These are phyloP conservation scores for Cryptosporidium viatorum DNA, from an alignment of 169 alveolate species.

Conservation along the genomic window DNA sequence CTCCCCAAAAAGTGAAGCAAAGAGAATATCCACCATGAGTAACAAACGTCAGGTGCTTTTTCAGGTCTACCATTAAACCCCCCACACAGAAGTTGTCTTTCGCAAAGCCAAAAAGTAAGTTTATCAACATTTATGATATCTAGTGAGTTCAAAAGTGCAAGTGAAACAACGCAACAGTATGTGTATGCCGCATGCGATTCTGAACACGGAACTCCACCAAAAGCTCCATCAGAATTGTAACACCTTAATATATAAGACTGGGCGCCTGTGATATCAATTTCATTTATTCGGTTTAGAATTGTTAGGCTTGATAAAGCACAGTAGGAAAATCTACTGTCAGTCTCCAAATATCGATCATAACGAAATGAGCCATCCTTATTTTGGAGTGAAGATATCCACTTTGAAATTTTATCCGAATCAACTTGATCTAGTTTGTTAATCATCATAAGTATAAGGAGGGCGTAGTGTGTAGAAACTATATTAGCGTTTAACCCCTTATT, in stretches of 20 bases:
- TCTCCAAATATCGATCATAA: slow-evolving; percentile 94
- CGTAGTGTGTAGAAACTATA: slow-evolving; percentile 89
- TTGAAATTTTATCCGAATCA: slow-evolving; percentile 83
- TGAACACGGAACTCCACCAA: slow-evolving; percentile 94
- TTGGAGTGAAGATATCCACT: slow-evolving; percentile 87
- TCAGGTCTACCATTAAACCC: slow-evolving; percentile 98
- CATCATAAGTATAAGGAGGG: slow-evolving; percentile 85
- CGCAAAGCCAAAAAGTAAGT: slow-evolving; percentile 88
- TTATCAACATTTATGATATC: slow-evolving; percentile 85
- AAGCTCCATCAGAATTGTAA: slow-evolving; percentile 93
- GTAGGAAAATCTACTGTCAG: slow-evolving; percentile 93
- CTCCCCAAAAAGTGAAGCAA: slow-evolving; percentile 86
- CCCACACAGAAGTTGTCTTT: slow-evolving; percentile 93
- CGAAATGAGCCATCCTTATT: slow-evolving; percentile 94
- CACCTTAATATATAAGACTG: slow-evolving; percentile 89
- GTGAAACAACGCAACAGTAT: slow-evolving; percentile 93
- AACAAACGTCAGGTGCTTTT: slow-evolving; percentile 96
- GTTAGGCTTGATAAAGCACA: slow-evolving; percentile 92
- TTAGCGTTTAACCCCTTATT: slow-evolving; percentile 87
- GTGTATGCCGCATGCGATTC: slow-evolving; percentile 97
- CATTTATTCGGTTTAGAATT: slow-evolving; percentile 84
- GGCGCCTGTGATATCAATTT: slow-evolving; percentile 86
- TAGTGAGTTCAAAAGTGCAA: slow-evolving; percentile 84
- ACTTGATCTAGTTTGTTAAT: slow-evolving; percentile 82
- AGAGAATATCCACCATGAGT: slow-evolving; percentile 97